Conservation (phyloP, 257 asterid genomes). For the Paraleonurus japonicus region DNA sequence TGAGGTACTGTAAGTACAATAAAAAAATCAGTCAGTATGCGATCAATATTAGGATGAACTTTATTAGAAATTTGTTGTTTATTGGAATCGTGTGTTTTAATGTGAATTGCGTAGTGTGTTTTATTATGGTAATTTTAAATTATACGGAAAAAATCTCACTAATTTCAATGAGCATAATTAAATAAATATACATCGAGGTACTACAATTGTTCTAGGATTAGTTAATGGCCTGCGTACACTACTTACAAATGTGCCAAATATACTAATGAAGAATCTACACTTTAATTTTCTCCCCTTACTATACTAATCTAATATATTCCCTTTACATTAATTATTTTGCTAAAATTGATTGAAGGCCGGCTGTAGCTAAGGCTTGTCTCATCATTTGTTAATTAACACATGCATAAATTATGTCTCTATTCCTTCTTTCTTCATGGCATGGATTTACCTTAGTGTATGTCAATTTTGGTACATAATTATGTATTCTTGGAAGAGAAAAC, state of each 20-base stretch:
- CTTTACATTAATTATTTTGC: not conserved
- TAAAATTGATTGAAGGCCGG: slow-evolving; percentile 23
- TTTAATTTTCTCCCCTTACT: too few species aligned
- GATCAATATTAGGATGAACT: too few species aligned
- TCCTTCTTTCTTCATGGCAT: not conserved
- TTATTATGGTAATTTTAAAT: too few species aligned
- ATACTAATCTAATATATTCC: not conserved
- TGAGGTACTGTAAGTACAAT: too few species aligned
- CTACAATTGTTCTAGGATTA: not conserved
- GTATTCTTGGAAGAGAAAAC: not conserved
- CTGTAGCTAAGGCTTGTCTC: slow-evolving; percentile 14
- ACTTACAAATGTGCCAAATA: slow-evolving; percentile 32
- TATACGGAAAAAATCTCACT: too few species aligned
- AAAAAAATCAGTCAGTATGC: too few species aligned
- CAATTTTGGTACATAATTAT: not conserved
- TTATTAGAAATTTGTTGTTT: too few species aligned
- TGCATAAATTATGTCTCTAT: not conserved
- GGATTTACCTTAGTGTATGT: not conserved
- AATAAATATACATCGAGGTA: too few species aligned
- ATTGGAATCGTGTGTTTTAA: too few species aligned
- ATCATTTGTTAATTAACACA: slow-evolving; percentile 19
- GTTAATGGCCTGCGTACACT: slow-evolving; percentile 18
- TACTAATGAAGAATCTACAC: not conserved
- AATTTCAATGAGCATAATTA: not conserved
- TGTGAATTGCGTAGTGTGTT: too few species aligned